phyloP scores from a whole-genome alignment of 2,329 filamentous ascomycete species.

The Incumbomyces lentus region DNA sequence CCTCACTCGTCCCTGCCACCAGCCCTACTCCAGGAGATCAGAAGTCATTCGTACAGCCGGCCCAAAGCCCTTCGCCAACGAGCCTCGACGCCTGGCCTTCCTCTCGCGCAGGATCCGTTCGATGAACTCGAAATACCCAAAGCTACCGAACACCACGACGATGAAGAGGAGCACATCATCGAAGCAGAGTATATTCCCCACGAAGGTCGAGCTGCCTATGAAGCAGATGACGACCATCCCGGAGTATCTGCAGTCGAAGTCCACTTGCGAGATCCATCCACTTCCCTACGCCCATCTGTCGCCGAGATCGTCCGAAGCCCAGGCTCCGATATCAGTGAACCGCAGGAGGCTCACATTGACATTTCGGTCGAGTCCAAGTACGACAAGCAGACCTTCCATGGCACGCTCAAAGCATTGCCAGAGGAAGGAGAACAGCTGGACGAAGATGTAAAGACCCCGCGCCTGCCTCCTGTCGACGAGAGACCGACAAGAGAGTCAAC shows the following conservation, averaged over 20 bases:
- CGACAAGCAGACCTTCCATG: constrained; percentile 51
- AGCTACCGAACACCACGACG: constrained; percentile 43
- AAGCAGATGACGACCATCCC: constrained; percentile 21
- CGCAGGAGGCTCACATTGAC: constrained; percentile 42
- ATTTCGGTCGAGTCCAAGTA: constrained; percentile 52
- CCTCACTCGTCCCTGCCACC: constrained; percentile 2
- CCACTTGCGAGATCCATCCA: constrained; percentile 1
- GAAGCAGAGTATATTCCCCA: constrained; percentile 57
- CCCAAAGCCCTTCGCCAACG: background rate
- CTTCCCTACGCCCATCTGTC: constrained; percentile 7
- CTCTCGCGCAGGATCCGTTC: background rate
- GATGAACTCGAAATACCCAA: constrained; percentile 1
- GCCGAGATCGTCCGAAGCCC: background rate
- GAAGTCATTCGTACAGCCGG: background rate
- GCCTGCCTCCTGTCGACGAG: constrained; percentile 14
- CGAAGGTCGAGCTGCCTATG: constrained; percentile 40
- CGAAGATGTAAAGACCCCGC: constrained; percentile 9
- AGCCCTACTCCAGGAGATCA: background rate
- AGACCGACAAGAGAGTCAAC: constrained; percentile 4
- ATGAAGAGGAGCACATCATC: constrained; percentile 53
- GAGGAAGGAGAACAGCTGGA: constrained; percentile 18
- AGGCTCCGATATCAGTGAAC: constrained; percentile 3
- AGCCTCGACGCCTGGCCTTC: constrained; percentile 2
- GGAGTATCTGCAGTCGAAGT: constrained; percentile 11
- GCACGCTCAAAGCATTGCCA: constrained; percentile 21